Percentiles rank a stretch among this genome's conserved stretches.
Evolutionary conservation across 73 alveolate species (phyloP).

Genomic region (Symbiodinium pilosum): DNA sequence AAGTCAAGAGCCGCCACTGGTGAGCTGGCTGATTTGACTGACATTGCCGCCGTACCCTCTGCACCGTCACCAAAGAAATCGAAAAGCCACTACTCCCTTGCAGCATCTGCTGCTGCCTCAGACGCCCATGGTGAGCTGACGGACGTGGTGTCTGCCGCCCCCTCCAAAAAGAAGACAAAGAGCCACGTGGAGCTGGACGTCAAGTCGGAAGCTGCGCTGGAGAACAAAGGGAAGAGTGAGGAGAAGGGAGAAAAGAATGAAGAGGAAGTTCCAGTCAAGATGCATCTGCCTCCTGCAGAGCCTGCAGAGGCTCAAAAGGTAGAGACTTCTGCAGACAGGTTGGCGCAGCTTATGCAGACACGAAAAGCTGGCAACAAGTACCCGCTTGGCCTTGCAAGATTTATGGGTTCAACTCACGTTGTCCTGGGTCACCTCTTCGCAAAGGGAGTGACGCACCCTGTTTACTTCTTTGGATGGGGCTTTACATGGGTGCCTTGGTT

Average conservation of each 20-base stretch:
- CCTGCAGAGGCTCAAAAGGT: not conserved
- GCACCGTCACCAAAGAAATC: not conserved
- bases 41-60: not conserved
- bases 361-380: conserved; percentile 54
- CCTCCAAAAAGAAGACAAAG: not conserved
- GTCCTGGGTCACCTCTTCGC: conserved; percentile 80
- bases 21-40: not conserved
- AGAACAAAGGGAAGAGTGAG: conserved; percentile 24
- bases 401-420: conserved; percentile 86
- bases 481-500: conserved; percentile 88
- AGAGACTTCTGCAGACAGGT: not conserved
- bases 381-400: conserved; percentile 81
- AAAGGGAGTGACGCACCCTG: conserved; percentile 46
- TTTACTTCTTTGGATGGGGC: conserved; percentile 92
- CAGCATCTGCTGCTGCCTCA: not conserved
- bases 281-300: not conserved
- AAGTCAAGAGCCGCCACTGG: not conserved
- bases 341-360: not conserved
- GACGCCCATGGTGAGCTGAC: not conserved
- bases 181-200: conserved; percentile 56
- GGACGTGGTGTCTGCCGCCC: not conserved
- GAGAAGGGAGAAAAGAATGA: not conserved
- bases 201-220: conserved; percentile 58
- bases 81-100: not conserved
- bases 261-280: not conserved